Evolutionary conservation across 192 early-diverging fungal genomes (phyloP).

Genomic region (Chytriomyces hyalinus): DNA sequence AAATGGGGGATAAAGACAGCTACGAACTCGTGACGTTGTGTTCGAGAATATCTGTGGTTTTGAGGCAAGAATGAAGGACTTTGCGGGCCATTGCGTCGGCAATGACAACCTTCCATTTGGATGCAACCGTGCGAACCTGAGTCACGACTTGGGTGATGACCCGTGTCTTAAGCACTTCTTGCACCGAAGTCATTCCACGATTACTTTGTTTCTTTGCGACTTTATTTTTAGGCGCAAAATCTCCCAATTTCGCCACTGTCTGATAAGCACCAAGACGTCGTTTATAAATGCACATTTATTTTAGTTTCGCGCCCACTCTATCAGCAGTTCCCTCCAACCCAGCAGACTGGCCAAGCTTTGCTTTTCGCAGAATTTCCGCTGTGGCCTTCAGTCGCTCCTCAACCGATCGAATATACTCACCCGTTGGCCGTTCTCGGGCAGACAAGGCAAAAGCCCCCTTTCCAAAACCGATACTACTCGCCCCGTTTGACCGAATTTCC

Average conservation of each 20-base stretch:
- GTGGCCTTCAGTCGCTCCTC: conserved; percentile 28
- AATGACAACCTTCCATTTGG: conserved; percentile 56
- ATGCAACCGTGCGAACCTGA: conserved; percentile 18
- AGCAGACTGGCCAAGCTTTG: conserved; percentile 1
- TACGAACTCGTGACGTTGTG: conserved; percentile 54
- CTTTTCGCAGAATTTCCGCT: conserved; percentile 11
- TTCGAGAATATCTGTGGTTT: conserved; percentile 43
- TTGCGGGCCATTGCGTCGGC: conserved; percentile 45
- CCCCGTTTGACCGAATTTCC: too few species aligned
- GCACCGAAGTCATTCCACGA: conserved; percentile 24
- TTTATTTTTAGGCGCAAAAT: background rate
- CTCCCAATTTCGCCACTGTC: background rate
- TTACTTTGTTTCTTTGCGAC: background rate
- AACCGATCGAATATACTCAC: conserved; percentile 15
- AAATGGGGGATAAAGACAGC: background rate
- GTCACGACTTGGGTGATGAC: conserved; percentile 24
- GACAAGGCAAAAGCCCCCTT: too few species aligned
- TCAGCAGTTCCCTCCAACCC: too few species aligned
- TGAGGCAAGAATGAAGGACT: conserved; percentile 42
- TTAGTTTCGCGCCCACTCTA: too few species aligned
- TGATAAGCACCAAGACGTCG: too few species aligned
- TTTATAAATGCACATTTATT: too few species aligned
- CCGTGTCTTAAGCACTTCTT: conserved; percentile 20
- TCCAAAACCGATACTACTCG: too few species aligned
- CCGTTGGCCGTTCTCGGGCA: background rate